phyloP scores from a whole-genome alignment of 805 yeast species.

The Saccharomyces paradoxus region DNA sequence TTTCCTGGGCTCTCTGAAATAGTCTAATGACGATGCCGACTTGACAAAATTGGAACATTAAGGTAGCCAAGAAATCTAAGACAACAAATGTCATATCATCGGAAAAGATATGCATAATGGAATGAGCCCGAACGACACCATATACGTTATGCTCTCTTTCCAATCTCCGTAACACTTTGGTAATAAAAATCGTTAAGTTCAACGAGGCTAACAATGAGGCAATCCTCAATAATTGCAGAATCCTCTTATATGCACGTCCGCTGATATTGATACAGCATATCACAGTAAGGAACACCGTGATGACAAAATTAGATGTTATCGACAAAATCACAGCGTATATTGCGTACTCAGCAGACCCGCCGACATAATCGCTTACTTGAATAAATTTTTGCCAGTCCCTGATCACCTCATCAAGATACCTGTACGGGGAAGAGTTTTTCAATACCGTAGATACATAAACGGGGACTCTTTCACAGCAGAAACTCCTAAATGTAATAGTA shows the following conservation, averaged over 20 bases:
- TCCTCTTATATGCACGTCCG: slow-evolving; percentile 46
- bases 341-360: slow-evolving; percentile 45
- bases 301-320: slow-evolving; percentile 54
- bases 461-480: slow-evolving; percentile 31
- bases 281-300: slow-evolving; percentile 54
- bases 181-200: slow-evolving; percentile 45
- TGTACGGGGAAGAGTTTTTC: slow-evolving; percentile 30
- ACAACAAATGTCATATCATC: slow-evolving; percentile 40
- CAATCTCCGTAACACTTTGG: slow-evolving; percentile 40
- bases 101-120: slow-evolving; percentile 33
- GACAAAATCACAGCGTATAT: slow-evolving; percentile 57
- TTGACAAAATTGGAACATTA: slow-evolving; percentile 56
- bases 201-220: slow-evolving; percentile 48
- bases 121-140: slow-evolving; percentile 27
- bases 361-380: slow-evolving; percentile 18
- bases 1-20: slow-evolving; percentile 61
- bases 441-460: slow-evolving; percentile 30
- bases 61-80: slow-evolving; percentile 49
- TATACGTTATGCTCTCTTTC: slow-evolving; percentile 38
- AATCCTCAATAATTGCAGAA: slow-evolving; percentile 21
- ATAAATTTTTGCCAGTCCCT: slow-evolving; percentile 44
- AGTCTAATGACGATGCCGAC: slow-evolving; percentile 63
- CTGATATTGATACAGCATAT: slow-evolving; percentile 59
- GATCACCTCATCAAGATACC: slow-evolving; percentile 31
- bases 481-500: slow-evolving; percentile 23